Conservation (phyloP, 2,329 filamentous ascomycete genomes). For the Aspergillus novoparasiticus region DNA sequence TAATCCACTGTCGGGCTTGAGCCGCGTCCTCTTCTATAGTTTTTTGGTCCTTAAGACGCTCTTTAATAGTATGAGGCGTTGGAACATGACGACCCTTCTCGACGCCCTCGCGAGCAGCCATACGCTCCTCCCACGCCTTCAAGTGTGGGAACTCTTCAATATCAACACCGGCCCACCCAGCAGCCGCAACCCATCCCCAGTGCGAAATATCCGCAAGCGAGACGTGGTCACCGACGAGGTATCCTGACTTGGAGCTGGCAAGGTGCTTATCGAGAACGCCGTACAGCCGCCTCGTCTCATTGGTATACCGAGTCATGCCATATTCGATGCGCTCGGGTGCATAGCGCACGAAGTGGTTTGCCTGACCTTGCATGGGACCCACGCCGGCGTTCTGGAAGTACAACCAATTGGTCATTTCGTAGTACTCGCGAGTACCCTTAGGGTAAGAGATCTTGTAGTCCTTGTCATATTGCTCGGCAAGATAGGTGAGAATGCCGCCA, state of each 20-base stretch:
- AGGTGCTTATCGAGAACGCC: constrained; percentile 75
- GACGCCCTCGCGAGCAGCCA: constrained; percentile 69
- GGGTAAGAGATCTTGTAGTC: constrained; percentile 84
- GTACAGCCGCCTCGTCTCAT: constrained; percentile 83
- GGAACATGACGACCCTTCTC: constrained; percentile 78
- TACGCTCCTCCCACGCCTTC: constrained; percentile 73
- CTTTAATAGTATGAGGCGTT: constrained; percentile 61
- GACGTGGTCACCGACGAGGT: constrained; percentile 53
- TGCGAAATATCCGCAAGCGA: constrained; percentile 72
- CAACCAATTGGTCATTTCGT: constrained; percentile 78
- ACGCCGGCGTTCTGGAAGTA: constrained; percentile 79
- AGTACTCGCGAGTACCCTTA: constrained; percentile 70
- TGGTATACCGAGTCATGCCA: constrained; percentile 77
- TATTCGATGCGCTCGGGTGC: constrained; percentile 82
- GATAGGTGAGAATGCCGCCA: constrained; percentile 81
- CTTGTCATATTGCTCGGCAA: constrained; percentile 77
- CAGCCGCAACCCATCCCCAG: constrained; percentile 73
- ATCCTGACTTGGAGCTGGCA: constrained; percentile 50
- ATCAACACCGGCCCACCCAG: constrained; percentile 65
- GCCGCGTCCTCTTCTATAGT: constrained; percentile 61
- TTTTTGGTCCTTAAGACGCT: constrained; percentile 59
- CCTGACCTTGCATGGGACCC: constrained; percentile 81
- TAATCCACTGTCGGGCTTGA: constrained; percentile 64
- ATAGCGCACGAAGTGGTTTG: constrained; percentile 82
- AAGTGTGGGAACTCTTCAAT: constrained; percentile 75